Conservation (phyloP, 2,329 filamentous ascomycete species). For the Xylaria sp. region DNA sequence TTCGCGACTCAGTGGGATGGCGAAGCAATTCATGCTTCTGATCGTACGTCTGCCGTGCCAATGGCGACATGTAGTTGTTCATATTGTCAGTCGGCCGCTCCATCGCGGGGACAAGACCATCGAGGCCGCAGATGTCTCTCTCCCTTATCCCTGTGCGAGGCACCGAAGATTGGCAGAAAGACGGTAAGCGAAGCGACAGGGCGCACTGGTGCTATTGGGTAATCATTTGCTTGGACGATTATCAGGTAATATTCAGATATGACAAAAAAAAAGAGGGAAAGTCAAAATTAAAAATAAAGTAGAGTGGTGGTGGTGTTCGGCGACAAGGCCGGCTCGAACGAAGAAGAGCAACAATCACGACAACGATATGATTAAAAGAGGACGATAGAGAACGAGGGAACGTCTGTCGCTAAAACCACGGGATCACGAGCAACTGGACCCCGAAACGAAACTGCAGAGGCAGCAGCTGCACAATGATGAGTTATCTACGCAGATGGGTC, state of each 20-base stretch:
- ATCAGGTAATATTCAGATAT: slow-evolving; percentile 5
- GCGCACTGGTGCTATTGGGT: slow-evolving; percentile 20
- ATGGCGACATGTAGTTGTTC: slow-evolving; percentile 60
- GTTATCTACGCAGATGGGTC: slow-evolving; percentile 27
- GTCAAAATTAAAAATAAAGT: neutral
- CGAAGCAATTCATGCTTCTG: slow-evolving; percentile 38
- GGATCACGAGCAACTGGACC: slow-evolving; percentile 2
- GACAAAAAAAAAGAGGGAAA: slow-evolving; percentile 4
- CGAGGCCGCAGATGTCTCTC: slow-evolving; percentile 35
- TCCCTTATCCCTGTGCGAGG: slow-evolving; percentile 22
- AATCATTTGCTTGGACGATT: slow-evolving; percentile 29
- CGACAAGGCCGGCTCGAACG: neutral
- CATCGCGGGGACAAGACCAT: slow-evolving; percentile 34
- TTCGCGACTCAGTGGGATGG: slow-evolving; percentile 31
- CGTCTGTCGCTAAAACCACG: neutral
- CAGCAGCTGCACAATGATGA: slow-evolving; percentile 33
- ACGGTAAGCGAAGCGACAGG: slow-evolving; percentile 25
- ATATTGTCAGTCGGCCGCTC: slow-evolving; percentile 50
- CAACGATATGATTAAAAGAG: neutral
- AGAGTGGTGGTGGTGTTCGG: neutral
- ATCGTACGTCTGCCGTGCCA: slow-evolving; percentile 47
- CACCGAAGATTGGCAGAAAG: slow-evolving; percentile 31
- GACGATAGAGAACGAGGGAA: neutral
- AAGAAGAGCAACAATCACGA: neutral
- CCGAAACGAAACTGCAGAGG: slow-evolving; percentile 7